A percentile compares a stretch with the other conserved stretches of the same genome.
These are phyloP conservation scores for Microsporum audouinii DNA, from an alignment of 2,329 filamentous ascomycete genomes.

Conservation along the genomic window DNA sequence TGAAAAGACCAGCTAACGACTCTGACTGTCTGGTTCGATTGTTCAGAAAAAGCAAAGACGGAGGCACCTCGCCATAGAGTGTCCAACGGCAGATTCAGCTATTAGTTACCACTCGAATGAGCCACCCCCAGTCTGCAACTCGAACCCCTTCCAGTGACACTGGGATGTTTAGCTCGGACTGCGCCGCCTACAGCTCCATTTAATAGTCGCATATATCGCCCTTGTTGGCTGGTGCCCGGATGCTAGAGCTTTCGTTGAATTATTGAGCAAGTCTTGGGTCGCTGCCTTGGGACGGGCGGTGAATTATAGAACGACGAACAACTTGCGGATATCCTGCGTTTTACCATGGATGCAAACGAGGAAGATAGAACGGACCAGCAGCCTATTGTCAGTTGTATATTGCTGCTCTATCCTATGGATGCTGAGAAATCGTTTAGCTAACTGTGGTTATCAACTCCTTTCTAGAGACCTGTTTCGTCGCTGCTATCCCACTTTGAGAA, in stretches of 20 bases:
- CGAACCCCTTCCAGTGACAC: not conserved
- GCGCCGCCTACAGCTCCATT: not conserved
- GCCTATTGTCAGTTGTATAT: slow-evolving; percentile 9
- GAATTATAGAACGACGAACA: not conserved
- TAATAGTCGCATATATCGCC: not conserved
- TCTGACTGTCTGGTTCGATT: not conserved
- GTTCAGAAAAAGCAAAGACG: slow-evolving; percentile 2
- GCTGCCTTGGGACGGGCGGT: not conserved
- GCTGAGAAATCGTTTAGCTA: slow-evolving; percentile 7
- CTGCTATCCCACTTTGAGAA: slow-evolving; percentile 40
- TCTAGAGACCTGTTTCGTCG: slow-evolving; percentile 38
- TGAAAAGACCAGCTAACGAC: not conserved
- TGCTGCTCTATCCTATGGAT: slow-evolving; percentile 1
- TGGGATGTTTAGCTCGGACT: not conserved
- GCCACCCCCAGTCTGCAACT: not conserved
- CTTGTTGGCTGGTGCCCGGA: not conserved
- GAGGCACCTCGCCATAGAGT: not conserved
- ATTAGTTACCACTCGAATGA: not conserved
- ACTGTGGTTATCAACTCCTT: slow-evolving; percentile 7
- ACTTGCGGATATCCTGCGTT: not conserved
- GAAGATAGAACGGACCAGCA: slow-evolving; percentile 9
- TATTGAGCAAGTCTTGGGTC: not conserved
- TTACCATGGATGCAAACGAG: not conserved
- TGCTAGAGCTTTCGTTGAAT: not conserved
- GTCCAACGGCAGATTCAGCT: not conserved